Evolutionary conservation across 208 protist species (phyloP), one percentile per base, ranked within the genome.

Genomic region (Trypanosoma cruzi): DNA sequence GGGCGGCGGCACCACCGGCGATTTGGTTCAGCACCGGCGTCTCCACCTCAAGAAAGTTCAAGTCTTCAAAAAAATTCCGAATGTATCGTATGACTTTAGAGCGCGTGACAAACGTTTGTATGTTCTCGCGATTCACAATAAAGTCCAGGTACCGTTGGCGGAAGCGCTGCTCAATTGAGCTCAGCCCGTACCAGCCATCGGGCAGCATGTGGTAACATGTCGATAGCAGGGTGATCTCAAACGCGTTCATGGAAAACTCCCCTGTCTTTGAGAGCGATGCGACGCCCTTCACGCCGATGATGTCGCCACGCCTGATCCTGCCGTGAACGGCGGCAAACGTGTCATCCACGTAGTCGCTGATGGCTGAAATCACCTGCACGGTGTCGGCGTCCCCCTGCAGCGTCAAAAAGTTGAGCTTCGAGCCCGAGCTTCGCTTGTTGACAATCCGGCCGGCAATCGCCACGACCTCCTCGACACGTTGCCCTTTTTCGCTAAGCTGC

Each of bases 161-260:
- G 82, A 97, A 98, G 36, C 98, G 84, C 67, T 97, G 92, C 82
- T 99, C 98, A 71, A 95, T 79, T 44, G 98, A 95, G 46, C 89
- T 97, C 14, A 99, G 85, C 13, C 92, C 94, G 62, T 92, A 96
- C 65, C 97, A 87, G 31, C 93, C 77, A 67, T 98, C 95, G 24
- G 99, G 99, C 6, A 99, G 77, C 96, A 99, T 98, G 79, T 99
- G 98, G 55, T 99, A 95, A 86, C 99, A 99, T 26, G 99, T 99
- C 13, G 92, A 92, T 10, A 98, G 86, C 20, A 98, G 82, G 10
- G 77, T 89, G 63, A 98, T 90, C 44, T 92, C 80, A 13, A 54
- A 87, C n/a, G 96, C 87, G 44, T 71, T 84, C 59, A 98, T 84
- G 6, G 88, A 96, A 57, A 98, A 90, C 77, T 98, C 94, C 40